phyloP scores from a whole-genome alignment of 2,329 filamentous ascomycete species.

The Diaporthe sp. region DNA sequence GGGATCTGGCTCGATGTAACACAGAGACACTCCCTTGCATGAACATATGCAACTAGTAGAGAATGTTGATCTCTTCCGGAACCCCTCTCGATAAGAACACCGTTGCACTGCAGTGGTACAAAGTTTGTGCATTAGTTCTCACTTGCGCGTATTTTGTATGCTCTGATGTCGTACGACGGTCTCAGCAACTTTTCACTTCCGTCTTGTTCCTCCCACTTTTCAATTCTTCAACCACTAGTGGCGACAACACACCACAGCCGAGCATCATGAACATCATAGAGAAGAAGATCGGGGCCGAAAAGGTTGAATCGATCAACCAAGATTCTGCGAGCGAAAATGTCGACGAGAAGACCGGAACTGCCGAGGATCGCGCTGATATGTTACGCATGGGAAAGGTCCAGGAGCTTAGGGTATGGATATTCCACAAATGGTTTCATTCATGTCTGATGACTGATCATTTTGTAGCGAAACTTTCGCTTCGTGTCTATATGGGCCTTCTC shows the following conservation, averaged over 20 bases:
- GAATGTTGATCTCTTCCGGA: not conserved
- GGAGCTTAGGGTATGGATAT: constrained; percentile 51
- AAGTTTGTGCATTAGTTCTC: constrained; percentile 2
- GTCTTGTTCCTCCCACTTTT: not conserved
- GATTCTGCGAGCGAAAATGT: not conserved
- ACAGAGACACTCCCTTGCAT: not conserved
- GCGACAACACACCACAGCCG: not conserved
- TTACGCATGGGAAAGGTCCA: constrained; percentile 60
- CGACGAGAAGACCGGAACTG: constrained; percentile 23
- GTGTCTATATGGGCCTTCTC: constrained; percentile 62
- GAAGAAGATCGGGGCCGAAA: not conserved
- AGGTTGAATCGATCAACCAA: not conserved
- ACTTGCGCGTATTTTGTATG: not conserved
- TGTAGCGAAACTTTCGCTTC: constrained; percentile 59
- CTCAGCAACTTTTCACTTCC: not conserved
- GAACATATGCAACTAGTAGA: not conserved
- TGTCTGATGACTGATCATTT: constrained; percentile 36
- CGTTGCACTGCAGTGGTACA: not conserved
- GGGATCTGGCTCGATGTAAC: not conserved
- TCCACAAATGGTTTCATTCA: not conserved
- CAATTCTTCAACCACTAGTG: not conserved
- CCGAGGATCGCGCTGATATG: constrained; percentile 54
- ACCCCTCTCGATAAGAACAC: not conserved
- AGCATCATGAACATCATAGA: not conserved
- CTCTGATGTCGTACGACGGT: too few relatives aligned